Base-by-base conservation (phyloP, 768 basidiomycete genomes). In the Amanita brunnescens region DNA sequence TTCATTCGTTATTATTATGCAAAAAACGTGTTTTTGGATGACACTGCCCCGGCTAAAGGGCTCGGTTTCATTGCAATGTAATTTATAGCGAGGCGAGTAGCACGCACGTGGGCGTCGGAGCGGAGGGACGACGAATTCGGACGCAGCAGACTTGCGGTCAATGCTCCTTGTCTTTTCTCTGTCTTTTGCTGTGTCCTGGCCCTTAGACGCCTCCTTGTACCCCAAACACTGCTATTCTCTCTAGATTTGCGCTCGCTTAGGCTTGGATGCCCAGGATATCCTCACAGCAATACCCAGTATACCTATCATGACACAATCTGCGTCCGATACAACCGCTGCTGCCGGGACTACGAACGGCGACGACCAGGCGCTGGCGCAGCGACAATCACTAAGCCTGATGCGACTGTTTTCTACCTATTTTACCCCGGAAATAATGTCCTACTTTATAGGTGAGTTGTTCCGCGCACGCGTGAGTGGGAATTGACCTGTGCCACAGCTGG, bases 381-480 rank as follows among this genome's bases (percentile, higher is more conserved):
- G 52, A 52, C 44, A 45, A 46, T 35, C 42, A 29, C 20, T 37
- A 5, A 49, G 24, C 42, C 57, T 52, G 23, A 20, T 50, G 35
- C 53, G 54, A 47, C 55, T 52, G 45, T 26, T 7, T 52, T 55
- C 34, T 35, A 56, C 57, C 40, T 68, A 64, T 55, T 54, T 67
- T 39, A 66, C 65, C 6, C 71, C 70, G 16, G 67, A 74, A 56
- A 65, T 74, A 12, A 60, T 65, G 9, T 71, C 71, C 9, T 76
- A 74, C 59, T 75, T 76, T 52, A 64, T 74, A 41, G 72, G 73
- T 70, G 53, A 39, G 65, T 50, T 26, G 46, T 49, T 50, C 26
- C 18, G 10, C 35, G 12, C 13, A 20, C 24, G 6, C 39, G 26
- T 13, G 8, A 26, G 34, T 49, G 16, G 39, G n/a, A n/a, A 50